These are phyloP conservation scores for Kluyveromyces aestuarii DNA, from an alignment of 805 yeast genomes.

Conservation along the genomic window DNA sequence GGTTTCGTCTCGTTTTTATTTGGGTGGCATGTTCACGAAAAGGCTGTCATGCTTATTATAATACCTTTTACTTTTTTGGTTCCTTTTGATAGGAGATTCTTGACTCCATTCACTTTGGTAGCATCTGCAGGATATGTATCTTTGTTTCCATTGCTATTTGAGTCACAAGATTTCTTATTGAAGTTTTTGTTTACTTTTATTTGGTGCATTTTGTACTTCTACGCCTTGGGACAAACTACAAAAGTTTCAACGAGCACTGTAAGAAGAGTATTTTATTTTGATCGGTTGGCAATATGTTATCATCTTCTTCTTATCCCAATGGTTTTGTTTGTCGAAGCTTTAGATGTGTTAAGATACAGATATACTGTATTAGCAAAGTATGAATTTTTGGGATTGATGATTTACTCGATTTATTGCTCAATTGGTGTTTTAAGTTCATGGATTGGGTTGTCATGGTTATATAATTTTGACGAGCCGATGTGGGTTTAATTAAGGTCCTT, in stretches of 20 bases:
- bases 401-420: slow-evolving; percentile 77
- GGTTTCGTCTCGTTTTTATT: slow-evolving; percentile 86
- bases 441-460: slow-evolving; percentile 84
- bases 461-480: slow-evolving; percentile 69
- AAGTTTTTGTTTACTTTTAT: slow-evolving; percentile 70
- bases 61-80: slow-evolving; percentile 80
- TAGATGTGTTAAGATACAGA: slow-evolving; percentile 49
- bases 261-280: slow-evolving; percentile 54
- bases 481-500: slow-evolving; percentile 35
- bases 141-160: slow-evolving; percentile 76
- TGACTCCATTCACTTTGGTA: slow-evolving; percentile 62
- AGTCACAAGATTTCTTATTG: slow-evolving; percentile 70
- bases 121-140: slow-evolving; percentile 79
- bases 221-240: slow-evolving; percentile 63
- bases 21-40: slow-evolving; percentile 99
- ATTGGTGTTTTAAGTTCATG: slow-evolving; percentile 79
- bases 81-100: slow-evolving; percentile 57
- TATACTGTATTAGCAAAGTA: slow-evolving; percentile 46
- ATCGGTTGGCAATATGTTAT: slow-evolving; percentile 60
- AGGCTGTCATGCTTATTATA: slow-evolving; percentile 84
- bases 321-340: slow-evolving; percentile 37
- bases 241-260: slow-evolving; percentile 32
- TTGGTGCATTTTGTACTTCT: slow-evolving; percentile 75
- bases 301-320: slow-evolving; percentile 59
- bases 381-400: slow-evolving; percentile 73